These are phyloP conservation scores for cucumber (Cucumis sativus) DNA, from an alignment of 306 rosid genomes.

Conservation along the genomic window DNA sequence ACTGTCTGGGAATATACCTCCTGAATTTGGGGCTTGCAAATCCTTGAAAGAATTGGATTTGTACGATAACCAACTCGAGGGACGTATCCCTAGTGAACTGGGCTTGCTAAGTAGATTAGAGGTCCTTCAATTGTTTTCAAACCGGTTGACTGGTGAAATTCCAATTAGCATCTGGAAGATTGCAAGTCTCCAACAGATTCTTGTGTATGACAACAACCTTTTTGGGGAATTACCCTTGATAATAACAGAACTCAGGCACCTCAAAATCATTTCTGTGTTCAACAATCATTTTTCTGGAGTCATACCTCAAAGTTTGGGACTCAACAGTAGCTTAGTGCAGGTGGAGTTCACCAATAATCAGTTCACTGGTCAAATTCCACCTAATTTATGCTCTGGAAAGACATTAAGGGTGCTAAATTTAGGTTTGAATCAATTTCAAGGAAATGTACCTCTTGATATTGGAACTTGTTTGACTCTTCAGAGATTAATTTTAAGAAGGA, in stretches of 20 bases:
- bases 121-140: conserved; percentile 41
- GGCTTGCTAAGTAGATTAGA: conserved; percentile 39
- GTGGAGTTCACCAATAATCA: conserved; percentile 51
- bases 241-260: conserved; percentile 53
- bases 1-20: conserved; percentile 58
- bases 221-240: conserved; percentile 58
- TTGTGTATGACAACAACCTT: conserved; percentile 52
- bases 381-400: conserved; percentile 62
- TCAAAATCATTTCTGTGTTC: conserved; percentile 46
- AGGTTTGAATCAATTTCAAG: conserved; percentile 54
- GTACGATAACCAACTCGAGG: conserved; percentile 52
- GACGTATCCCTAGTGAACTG: conserved; percentile 55
- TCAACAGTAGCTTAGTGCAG: conserved; percentile 42
- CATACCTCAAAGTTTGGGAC: conserved; percentile 66
- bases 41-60: conserved; percentile 36
- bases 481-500: conserved; percentile 47
- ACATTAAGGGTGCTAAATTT: conserved; percentile 24
- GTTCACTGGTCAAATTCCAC: conserved; percentile 60
- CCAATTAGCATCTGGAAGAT: conserved; percentile 81
- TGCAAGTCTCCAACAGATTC: conserved; percentile 38
- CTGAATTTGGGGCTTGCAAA: conserved; percentile 50
- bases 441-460: conserved; percentile 45
- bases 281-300: conserved; percentile 61
- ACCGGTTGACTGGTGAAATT: conserved; percentile 54
- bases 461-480: conserved; percentile 56